A percentile compares a stretch with the other conserved stretches of the same genome.
Evolutionary conservation across 495 filamentous ascomycete genomes (phyloP).

Genomic region (Penicillium egyptiacum): DNA sequence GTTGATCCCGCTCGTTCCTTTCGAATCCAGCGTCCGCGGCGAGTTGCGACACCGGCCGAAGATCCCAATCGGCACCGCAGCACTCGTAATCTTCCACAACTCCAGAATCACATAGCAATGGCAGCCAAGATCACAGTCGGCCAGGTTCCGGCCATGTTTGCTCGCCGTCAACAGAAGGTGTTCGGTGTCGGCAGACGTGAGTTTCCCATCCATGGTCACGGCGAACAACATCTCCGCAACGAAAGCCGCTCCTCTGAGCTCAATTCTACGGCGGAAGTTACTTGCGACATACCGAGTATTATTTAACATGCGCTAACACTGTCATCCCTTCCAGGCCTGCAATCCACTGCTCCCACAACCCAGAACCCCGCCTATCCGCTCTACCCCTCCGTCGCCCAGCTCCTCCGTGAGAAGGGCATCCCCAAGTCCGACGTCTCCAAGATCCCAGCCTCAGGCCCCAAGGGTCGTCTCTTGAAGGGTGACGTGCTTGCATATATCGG

Average conservation of each 20-base stretch:
- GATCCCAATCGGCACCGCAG: slow-evolving; percentile 21
- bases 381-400: slow-evolving; percentile 79
- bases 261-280: slow-evolving; percentile 2
- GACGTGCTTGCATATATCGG: slow-evolving; percentile 93
- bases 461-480: slow-evolving; percentile 88
- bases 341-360: slow-evolving; percentile 46
- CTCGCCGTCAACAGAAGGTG: slow-evolving; percentile 39
- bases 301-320: slow-evolving; percentile 5
- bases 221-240: not conserved
- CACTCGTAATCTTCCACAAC: slow-evolving; percentile 10
- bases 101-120: slow-evolving; percentile 32
- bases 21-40: slow-evolving; percentile 26
- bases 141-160: slow-evolving; percentile 41
- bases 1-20: slow-evolving; percentile 27
- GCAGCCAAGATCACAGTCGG: slow-evolving; percentile 37
- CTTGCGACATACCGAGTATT: not conserved
- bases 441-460: slow-evolving; percentile 85
- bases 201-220: slow-evolving; percentile 21
- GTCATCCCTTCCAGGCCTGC: slow-evolving; percentile 25
- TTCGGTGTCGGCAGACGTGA: slow-evolving; percentile 41
- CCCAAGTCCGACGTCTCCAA: slow-evolving; percentile 68
- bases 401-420: slow-evolving; percentile 75
- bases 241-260: slow-evolving; percentile 10
- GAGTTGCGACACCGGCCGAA: slow-evolving; percentile 23
- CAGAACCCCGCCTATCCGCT: slow-evolving; percentile 75